Conservation (phyloP, 352 stramenopile genomes). For the Saprolegnia parasitica region DNA sequence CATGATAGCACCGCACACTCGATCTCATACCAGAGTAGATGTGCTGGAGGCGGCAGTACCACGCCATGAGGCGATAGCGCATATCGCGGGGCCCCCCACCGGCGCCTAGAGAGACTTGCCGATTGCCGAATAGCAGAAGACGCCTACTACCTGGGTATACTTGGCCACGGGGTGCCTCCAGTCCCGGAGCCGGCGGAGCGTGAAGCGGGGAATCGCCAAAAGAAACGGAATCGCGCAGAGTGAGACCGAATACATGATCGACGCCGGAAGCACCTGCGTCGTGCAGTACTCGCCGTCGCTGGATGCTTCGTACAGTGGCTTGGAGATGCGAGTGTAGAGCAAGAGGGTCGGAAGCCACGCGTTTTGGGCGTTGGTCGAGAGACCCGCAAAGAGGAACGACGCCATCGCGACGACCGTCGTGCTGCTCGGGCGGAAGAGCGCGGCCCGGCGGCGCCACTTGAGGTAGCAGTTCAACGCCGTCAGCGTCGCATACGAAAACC, state of each 20-base stretch:
- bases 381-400: not conserved
- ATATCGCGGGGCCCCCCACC: not conserved
- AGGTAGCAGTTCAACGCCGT: not conserved
- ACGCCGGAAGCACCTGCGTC: too few relatives aligned
- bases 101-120: not conserved
- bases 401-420: not conserved
- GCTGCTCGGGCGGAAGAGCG: not conserved
- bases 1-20: too few relatives aligned
- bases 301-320: too few relatives aligned
- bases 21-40: not conserved
- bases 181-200: too few relatives aligned
- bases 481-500: not conserved
- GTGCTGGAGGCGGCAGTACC: not conserved
- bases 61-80: not conserved
- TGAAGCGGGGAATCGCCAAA: too few relatives aligned
- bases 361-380: not conserved
- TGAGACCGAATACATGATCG: too few relatives aligned
- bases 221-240: too few relatives aligned
- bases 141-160: not conserved
- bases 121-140: too few relatives aligned
- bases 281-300: not conserved
- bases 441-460: not conserved
- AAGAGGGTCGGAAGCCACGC: not conserved
- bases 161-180: not conserved
- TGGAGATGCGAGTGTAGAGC: not conserved